Evolutionary conservation across 176 grass and related monocot genomes (phyloP).

Genomic region (Tillandsia leiboldiana): DNA sequence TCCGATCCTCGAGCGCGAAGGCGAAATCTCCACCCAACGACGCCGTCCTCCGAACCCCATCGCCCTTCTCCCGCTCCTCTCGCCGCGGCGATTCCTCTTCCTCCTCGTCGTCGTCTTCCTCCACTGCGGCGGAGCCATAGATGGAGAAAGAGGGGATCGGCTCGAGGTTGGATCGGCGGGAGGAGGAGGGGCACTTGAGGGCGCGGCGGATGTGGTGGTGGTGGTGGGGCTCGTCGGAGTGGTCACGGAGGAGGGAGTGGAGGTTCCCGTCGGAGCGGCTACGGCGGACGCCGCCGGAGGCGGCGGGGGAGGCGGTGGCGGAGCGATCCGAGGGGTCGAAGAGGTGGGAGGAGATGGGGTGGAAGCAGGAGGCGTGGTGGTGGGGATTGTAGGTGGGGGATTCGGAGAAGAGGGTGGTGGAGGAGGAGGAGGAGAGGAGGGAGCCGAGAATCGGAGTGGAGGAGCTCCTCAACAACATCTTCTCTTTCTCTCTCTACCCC

Average conservation of each 20-base stretch:
- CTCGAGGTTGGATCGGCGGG: slow-evolving; percentile 23
- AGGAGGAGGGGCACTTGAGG: background rate
- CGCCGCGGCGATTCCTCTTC: background rate
- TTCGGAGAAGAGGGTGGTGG: slow-evolving; percentile 27
- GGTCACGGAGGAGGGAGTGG: slow-evolving; percentile 9
- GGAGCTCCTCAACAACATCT: slow-evolving; percentile 8
- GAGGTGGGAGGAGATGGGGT: slow-evolving; percentile 30
- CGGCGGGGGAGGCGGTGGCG: slow-evolving; percentile 20
- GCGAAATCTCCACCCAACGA: too few relatives aligned
- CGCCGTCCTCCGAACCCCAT: background rate
- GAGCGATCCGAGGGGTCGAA: slow-evolving; percentile 8
- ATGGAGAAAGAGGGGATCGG: slow-evolving; percentile 46
- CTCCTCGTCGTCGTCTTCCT: slow-evolving; percentile 13
- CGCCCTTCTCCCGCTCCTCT: background rate
- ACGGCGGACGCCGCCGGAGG: slow-evolving; percentile 35
- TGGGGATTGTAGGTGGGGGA: slow-evolving; percentile 27
- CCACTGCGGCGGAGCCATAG: background rate
- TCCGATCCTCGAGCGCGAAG: background rate
- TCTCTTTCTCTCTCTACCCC: background rate
- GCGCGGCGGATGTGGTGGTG: slow-evolving; percentile 3
- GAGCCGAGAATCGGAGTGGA: slow-evolving; percentile 14
- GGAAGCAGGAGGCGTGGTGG: slow-evolving; percentile 4
- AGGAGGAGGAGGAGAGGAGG: slow-evolving; percentile 33
- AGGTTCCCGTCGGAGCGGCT: slow-evolving; percentile 61
- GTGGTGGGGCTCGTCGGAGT: slow-evolving; percentile 8